These are phyloP conservation scores for Trichoderma oligosporum DNA, from an alignment of 2,329 filamentous ascomycete genomes.

Conservation along the genomic window DNA sequence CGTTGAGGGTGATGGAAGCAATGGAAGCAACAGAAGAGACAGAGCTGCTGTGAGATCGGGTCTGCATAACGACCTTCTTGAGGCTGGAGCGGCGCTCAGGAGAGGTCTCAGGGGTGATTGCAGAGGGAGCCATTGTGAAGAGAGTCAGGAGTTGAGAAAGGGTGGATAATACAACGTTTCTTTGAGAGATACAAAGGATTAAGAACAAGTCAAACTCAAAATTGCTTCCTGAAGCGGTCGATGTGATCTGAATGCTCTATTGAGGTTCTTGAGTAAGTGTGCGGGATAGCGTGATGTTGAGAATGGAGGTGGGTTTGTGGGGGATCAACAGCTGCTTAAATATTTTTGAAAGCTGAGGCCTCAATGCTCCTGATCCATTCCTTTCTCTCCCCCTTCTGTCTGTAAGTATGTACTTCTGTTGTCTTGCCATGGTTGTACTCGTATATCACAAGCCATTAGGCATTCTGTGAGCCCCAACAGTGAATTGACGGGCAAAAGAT, in stretches of 20 bases:
- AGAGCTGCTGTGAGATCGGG: slow-evolving; percentile 27
- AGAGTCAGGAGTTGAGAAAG: neutral
- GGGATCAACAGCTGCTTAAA: slow-evolving; percentile 23
- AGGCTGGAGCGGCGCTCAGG: slow-evolving; percentile 31
- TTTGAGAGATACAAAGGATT: too few species aligned
- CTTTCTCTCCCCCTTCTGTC: neutral
- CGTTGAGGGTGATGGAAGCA: slow-evolving; percentile 60
- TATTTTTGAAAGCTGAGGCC: slow-evolving; percentile 13
- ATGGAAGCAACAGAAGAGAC: slow-evolving; percentile 38
- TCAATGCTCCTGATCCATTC: neutral
- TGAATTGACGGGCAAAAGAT: neutral
- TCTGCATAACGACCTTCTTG: slow-evolving; percentile 29
- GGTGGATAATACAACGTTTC: neutral
- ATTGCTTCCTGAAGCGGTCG: neutral
- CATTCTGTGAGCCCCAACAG: neutral
- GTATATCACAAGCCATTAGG: neutral
- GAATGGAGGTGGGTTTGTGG: slow-evolving; percentile 2
- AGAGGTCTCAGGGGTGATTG: slow-evolving; percentile 34
- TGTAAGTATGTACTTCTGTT: neutral
- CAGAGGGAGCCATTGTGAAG: slow-evolving; percentile 36
- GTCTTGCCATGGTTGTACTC: neutral
- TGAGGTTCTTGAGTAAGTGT: slow-evolving; percentile 11
- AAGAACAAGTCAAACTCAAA: neutral
- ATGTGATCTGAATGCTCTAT: neutral
- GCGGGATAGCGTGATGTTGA: slow-evolving; percentile 13